Evolutionary conservation across 345 rosid genomes (phyloP).

Genomic region (Eucalyptus curtisii): DNA sequence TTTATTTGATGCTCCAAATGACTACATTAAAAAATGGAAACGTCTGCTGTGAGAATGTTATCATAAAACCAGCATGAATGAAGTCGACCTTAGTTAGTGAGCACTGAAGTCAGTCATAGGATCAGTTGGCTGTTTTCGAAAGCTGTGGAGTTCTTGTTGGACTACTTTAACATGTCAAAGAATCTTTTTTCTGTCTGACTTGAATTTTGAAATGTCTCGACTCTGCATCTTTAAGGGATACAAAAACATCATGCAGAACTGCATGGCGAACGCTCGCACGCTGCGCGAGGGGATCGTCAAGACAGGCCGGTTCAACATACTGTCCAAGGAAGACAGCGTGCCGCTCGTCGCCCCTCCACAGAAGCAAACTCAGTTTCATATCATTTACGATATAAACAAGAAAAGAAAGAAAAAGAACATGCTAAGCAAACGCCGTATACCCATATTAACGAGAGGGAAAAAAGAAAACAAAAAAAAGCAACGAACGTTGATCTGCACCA

Average conservation of each 20-base stretch:
- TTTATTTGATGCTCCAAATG: background rate
- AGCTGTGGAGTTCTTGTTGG: background rate
- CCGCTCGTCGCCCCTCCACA: conserved; percentile 19
- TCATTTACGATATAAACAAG: too few relatives aligned
- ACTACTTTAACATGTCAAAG: background rate
- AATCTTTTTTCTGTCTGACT: background rate
- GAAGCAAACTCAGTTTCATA: too few relatives aligned
- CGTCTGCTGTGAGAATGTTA: background rate
- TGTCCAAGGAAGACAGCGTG: conserved; percentile 30
- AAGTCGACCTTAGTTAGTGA: background rate
- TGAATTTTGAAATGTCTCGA: background rate
- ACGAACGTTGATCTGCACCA: too few relatives aligned
- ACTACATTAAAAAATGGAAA: background rate
- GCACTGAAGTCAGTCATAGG: background rate
- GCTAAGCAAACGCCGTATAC: too few relatives aligned
- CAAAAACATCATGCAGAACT: conserved; percentile 30
- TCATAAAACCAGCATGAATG: background rate
- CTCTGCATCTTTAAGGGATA: conserved; percentile 15
- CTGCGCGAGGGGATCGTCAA: conserved; percentile 25
- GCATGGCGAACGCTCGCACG: conserved; percentile 17
- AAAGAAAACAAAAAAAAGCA: too few relatives aligned
- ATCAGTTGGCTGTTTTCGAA: background rate
- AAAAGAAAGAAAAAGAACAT: too few relatives aligned
- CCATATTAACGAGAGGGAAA: too few relatives aligned
- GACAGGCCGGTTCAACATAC: conserved; percentile 24